phyloP scores from a whole-genome alignment of 2,329 filamentous ascomycete species.

The Neofusicoccum umdonicola region DNA sequence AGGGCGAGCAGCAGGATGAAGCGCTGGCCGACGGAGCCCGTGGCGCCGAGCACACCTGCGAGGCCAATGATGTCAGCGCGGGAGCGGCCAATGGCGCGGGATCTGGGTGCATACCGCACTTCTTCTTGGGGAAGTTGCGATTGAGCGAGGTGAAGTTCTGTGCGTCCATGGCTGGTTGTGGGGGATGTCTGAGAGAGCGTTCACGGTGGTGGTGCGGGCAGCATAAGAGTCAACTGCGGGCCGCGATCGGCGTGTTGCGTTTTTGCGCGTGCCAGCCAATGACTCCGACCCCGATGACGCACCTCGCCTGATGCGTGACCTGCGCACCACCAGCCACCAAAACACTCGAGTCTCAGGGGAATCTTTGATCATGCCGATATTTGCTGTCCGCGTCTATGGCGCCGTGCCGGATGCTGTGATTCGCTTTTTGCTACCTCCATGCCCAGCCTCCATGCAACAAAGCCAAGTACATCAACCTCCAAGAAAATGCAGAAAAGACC shows the following conservation, averaged over 20 bases:
- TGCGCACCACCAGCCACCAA: not conserved
- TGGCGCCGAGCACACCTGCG: conserved; percentile 75
- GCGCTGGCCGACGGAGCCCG: conserved; percentile 90
- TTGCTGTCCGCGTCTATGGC: too few species aligned
- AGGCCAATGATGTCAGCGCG: conserved; percentile 5
- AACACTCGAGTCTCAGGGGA: too few species aligned
- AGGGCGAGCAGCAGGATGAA: conserved; percentile 89
- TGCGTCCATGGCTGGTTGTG: conserved; percentile 38
- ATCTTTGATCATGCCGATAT: too few species aligned
- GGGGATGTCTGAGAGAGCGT: not conserved
- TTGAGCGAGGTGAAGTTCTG: conserved; percentile 41
- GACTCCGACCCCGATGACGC: conserved; percentile 1
- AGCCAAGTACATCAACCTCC: not conserved
- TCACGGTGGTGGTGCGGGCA: not conserved
- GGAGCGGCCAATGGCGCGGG: conserved; percentile 19
- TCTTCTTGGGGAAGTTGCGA: conserved; percentile 49
- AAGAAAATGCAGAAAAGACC: not conserved
- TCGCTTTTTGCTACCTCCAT: too few species aligned
- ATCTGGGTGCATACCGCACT: conserved; percentile 45
- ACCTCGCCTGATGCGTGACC: conserved; percentile 1
- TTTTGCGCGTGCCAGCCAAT: conserved; percentile 6
- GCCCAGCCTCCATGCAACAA: not conserved
- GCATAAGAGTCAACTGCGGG: not conserved
- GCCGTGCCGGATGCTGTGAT: too few species aligned
- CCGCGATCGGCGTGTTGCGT: conserved; percentile 8